These are phyloP conservation scores for Gypsophila paniculata DNA, from an alignment of 179 eudicot genomes.

Conservation along the genomic window DNA sequence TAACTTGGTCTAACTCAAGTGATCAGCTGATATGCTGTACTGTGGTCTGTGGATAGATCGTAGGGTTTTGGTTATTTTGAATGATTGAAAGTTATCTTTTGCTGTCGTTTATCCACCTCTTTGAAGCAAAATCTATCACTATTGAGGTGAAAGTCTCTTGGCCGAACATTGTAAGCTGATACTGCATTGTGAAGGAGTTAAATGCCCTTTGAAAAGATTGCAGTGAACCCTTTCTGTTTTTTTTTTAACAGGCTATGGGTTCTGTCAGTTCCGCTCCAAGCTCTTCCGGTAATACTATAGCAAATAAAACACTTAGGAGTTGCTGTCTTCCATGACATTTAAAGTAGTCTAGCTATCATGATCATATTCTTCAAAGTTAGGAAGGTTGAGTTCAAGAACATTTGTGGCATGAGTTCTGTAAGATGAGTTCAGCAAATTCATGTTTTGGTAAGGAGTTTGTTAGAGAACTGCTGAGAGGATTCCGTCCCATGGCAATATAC, in stretches of 20 bases:
- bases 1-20: neutral
- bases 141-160: neutral
- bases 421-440: neutral
- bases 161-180: neutral
- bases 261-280: neutral
- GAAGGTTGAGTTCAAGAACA: neutral
- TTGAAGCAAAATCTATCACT: neutral
- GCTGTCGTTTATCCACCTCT: neutral
- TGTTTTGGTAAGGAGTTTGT: neutral
- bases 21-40: neutral
- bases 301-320: neutral
- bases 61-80: no score
- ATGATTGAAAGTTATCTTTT: neutral
- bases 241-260: neutral
- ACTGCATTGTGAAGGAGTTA: neutral
- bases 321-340: neutral
- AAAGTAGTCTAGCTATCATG: neutral
- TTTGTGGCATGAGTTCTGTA: neutral
- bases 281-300: neutral
- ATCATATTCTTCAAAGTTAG: neutral
- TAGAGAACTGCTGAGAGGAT: neutral
- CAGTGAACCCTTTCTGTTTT: neutral
- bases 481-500: neutral
- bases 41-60: no score
- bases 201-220: no score